Percentiles rank a stretch among this genome's conserved stretches.
Evolutionary conservation across 176 grass and related monocot genomes (phyloP).

Genomic region (Dactylis glomerata): DNA sequence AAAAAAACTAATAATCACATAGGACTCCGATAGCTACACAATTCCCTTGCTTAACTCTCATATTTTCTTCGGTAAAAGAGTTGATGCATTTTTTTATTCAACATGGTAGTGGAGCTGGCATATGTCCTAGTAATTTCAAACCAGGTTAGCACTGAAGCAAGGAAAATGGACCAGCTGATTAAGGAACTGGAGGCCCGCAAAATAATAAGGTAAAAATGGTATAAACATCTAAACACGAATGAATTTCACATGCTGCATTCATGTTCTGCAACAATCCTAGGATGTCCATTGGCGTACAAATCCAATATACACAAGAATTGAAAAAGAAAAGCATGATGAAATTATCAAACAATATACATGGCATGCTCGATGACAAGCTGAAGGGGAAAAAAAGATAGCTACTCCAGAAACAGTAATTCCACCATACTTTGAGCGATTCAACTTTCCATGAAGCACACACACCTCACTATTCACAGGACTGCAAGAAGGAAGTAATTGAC

Average conservation of each 20-base stretch:
- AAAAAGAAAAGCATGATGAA: conserved; percentile 38
- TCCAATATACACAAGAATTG: conserved; percentile 62
- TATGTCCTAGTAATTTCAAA: too few species aligned
- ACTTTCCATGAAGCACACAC: conserved; percentile 68
- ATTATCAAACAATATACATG: conserved; percentile 60
- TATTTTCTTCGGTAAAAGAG: too few species aligned
- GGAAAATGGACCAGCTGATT: neutral
- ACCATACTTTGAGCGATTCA: conserved; percentile 39
- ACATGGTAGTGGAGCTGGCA: too few species aligned
- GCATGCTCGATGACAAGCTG: conserved; percentile 53
- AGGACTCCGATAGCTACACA: too few species aligned
- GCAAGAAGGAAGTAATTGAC: conserved; percentile 47
- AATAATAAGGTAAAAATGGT: neutral
- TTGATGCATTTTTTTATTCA: too few species aligned
- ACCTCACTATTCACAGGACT: conserved; percentile 72
- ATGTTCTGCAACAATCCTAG: conserved; percentile 43
- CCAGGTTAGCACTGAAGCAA: neutral
- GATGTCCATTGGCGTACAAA: conserved; percentile 24
- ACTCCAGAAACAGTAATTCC: conserved; percentile 47
- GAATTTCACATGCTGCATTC: conserved; percentile 28
- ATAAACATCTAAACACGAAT: conserved; percentile 16
- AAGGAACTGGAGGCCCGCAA: neutral
- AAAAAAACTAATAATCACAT: too few species aligned
- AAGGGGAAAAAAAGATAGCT: conserved; percentile 53
- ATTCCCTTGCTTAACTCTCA: too few species aligned